These are phyloP conservation scores for Halteria grandinella DNA, from an alignment of 73 alveolate species.

Conservation along the genomic window DNA sequence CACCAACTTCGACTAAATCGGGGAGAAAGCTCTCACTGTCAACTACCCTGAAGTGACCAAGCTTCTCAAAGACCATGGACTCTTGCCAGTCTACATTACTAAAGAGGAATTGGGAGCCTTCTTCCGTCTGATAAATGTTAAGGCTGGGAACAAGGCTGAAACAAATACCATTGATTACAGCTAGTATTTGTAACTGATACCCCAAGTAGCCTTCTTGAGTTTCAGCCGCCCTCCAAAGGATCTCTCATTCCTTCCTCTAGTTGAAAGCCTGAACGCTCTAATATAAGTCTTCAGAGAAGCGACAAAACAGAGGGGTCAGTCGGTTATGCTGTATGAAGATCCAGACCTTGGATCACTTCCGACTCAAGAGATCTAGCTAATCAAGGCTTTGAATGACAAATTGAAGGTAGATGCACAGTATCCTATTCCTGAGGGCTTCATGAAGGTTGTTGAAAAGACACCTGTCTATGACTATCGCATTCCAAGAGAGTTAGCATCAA, in stretches of 20 bases:
- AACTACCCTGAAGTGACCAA: conserved; percentile 76
- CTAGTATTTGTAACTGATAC: conserved; percentile 49
- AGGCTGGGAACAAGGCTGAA: conserved; percentile 35
- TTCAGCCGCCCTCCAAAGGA: conserved; percentile 73
- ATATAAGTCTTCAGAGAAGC: conserved; percentile 42
- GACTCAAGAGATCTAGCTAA: conserved; percentile 71
- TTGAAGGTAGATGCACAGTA: conserved; percentile 60
- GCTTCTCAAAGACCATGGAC: conserved; percentile 75
- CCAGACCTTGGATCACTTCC: conserved; percentile 78
- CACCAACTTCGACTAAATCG: conserved; percentile 63
- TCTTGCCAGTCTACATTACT: conserved; percentile 36
- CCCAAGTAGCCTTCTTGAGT: conserved; percentile 63
- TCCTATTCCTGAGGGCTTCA: conserved; percentile 76
- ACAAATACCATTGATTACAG: conserved; percentile 50
- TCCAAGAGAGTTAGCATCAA: conserved; percentile 38
- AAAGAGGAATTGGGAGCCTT: conserved; percentile 69
- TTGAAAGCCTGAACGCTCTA: conserved; percentile 51
- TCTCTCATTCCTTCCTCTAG: conserved; percentile 74
- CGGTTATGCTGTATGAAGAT: conserved; percentile 75
- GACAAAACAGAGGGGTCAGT: conserved; percentile 53
- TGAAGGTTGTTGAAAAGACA: conserved; percentile 45
- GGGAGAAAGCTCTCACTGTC: conserved; percentile 66
- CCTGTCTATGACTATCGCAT: conserved; percentile 39
- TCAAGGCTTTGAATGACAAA: conserved; percentile 63
- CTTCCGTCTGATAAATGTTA: conserved; percentile 51